A percentile compares a stretch with the other conserved stretches of the same genome.
phyloP scores from a whole-genome alignment of 257 asterid species.

The Ophiorrhiza pumila region DNA sequence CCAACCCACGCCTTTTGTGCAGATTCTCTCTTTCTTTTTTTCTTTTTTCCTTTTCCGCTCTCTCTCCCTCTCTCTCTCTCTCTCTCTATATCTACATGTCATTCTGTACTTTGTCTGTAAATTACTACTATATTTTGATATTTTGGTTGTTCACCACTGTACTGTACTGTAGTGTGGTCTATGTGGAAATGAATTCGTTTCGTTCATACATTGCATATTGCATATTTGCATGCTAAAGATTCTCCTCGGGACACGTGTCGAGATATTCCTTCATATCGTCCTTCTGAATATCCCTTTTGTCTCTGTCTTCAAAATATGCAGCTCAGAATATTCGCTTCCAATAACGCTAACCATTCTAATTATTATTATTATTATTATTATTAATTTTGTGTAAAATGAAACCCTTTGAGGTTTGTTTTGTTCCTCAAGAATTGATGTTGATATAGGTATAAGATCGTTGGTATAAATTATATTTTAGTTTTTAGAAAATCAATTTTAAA shows the following conservation, averaged over 20 bases:
- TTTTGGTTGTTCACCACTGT: no score
- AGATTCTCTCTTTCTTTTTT: constrained; percentile 45
- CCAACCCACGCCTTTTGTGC: constrained; percentile 72
- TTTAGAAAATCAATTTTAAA: no score
- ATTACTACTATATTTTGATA: no score
- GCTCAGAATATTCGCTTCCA: constrained; percentile 30
- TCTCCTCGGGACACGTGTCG: constrained; percentile 54
- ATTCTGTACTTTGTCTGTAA: constrained; percentile 20
- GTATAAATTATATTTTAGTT: no score
- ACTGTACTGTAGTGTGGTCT: no score
- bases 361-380: no score
- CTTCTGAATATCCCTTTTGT: constrained; percentile 77
- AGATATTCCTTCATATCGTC: constrained; percentile 49
- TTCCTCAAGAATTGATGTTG: not conserved
- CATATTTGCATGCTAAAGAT: constrained; percentile 37
- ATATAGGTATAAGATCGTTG: no score
- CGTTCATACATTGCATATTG: not conserved
- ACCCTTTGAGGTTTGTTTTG: no score
- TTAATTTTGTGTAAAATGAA: no score
- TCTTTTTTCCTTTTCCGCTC: constrained; percentile 9
- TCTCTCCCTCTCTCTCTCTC: not conserved
- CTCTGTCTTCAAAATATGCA: constrained; percentile 22
- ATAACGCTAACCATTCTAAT: no score
- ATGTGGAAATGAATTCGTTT: no score
- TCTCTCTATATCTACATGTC: constrained; percentile 20